A percentile compares a stretch with the other conserved stretches of the same genome.
Conservation (phyloP, 1,284 basidiomycete genomes). For the Pascua sp. region DNA sequence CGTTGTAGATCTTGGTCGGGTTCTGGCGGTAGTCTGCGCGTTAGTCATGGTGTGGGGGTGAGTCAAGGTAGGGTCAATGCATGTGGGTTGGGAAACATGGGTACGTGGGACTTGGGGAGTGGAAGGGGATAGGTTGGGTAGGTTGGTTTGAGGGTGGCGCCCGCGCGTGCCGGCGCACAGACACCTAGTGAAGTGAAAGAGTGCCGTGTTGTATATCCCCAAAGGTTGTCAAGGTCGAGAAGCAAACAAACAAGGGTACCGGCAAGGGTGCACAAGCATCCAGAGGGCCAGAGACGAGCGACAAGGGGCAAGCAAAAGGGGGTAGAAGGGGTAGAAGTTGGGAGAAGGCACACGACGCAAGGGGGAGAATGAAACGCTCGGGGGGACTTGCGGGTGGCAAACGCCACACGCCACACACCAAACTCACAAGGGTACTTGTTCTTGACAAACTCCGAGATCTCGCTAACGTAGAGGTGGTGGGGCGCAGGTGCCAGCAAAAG, state of each 20-base stretch:
- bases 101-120: too few relatives aligned
- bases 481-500: constrained; percentile 38
- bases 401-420: neutral
- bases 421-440: constrained; percentile 44
- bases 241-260: too few relatives aligned
- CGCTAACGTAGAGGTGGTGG: constrained; percentile 46
- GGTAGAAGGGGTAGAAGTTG: neutral
- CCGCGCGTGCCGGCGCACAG: too few relatives aligned
- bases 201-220: too few relatives aligned
- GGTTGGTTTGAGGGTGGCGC: too few relatives aligned
- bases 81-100: too few relatives aligned
- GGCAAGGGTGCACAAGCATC: neutral
- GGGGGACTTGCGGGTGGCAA: neutral
- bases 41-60: neutral
- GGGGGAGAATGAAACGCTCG: too few relatives aligned
- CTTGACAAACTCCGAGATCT: constrained; percentile 48
- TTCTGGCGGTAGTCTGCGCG: constrained; percentile 46
- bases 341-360: constrained; percentile 1
- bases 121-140: too few relatives aligned
- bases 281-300: too few relatives aligned
- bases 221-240: too few relatives aligned
- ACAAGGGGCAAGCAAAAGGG: neutral
- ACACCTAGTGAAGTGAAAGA: too few relatives aligned
- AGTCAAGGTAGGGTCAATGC: neutral
- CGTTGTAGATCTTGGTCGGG: constrained; percentile 50